A percentile compares a stretch with the other conserved stretches of the same genome.
Evolutionary conservation across 2,329 filamentous ascomycete genomes (phyloP).

Genomic region (Xylaria sp.): DNA sequence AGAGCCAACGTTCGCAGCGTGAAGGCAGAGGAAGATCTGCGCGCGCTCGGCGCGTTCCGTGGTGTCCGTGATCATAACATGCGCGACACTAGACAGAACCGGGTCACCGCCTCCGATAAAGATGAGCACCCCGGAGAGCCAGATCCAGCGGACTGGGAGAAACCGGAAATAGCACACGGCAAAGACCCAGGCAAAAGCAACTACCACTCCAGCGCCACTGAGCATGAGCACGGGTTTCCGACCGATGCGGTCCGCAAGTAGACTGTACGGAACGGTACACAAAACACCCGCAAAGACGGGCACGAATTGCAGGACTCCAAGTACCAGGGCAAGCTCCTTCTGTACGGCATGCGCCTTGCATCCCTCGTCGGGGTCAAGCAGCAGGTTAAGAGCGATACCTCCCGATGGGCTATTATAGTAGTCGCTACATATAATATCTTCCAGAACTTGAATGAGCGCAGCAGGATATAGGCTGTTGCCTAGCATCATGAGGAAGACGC

Average conservation of each 20-base stretch:
- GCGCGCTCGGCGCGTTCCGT: conserved; percentile 18
- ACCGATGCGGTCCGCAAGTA: conserved; percentile 25
- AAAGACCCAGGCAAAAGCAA: conserved; percentile 19
- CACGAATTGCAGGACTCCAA: conserved; percentile 17
- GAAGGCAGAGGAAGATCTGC: conserved; percentile 29
- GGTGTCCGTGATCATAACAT: conserved; percentile 27
- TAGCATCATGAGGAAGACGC: conserved; percentile 24
- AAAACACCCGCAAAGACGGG: conserved; percentile 24
- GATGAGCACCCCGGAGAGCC: conserved; percentile 20
- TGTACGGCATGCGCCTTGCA: conserved; percentile 20
- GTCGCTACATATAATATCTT: conserved; percentile 19
- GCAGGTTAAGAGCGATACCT: not conserved
- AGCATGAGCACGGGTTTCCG: conserved; percentile 26
- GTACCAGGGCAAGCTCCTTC: conserved; percentile 24
- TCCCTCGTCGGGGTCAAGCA: not conserved
- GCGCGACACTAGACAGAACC: conserved; percentile 20
- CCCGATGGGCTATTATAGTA: not conserved
- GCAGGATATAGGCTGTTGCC: conserved; percentile 23
- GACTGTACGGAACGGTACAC: conserved; percentile 29
- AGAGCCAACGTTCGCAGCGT: conserved; percentile 20
- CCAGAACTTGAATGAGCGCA: conserved; percentile 19
- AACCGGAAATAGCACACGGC: conserved; percentile 29
- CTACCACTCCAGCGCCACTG: conserved; percentile 7
- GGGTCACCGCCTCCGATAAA: conserved; percentile 30
- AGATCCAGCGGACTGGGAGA: conserved; percentile 18